phyloP scores from a whole-genome alignment of 1,284 basidiomycete species.

The Pseudozyma hubeiensis region DNA sequence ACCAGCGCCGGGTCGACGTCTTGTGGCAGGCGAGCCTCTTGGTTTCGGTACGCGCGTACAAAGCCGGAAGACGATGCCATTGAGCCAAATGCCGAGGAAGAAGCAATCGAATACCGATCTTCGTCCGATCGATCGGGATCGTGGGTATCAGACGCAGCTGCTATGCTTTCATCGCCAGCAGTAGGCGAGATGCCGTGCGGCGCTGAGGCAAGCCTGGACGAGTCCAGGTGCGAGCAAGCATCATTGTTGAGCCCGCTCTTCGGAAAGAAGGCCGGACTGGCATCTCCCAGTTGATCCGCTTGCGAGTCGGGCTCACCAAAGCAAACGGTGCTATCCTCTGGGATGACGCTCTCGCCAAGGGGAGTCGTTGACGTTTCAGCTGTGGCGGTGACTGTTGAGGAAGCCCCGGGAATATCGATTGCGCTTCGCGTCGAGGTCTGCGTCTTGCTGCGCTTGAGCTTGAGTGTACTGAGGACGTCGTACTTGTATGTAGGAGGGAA shows the following conservation, averaged over 20 bases:
- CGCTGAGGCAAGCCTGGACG: neutral
- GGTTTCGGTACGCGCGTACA: slow-evolving; percentile 14
- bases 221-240: neutral
- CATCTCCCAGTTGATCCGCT: slow-evolving; percentile 3
- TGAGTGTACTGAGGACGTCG: slow-evolving; percentile 74
- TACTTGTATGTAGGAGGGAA: slow-evolving; percentile 79
- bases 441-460: slow-evolving; percentile 62
- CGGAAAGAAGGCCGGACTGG: slow-evolving; percentile 7
- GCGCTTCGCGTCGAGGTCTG: slow-evolving; percentile 18
- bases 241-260: slow-evolving; percentile 5
- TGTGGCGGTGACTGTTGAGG: neutral
- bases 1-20: slow-evolving; percentile 17
- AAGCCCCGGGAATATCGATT: slow-evolving; percentile 24
- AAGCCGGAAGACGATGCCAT: slow-evolving; percentile 39
- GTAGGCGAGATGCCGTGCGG: neutral
- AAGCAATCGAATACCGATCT: slow-evolving; percentile 47
- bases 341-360: slow-evolving; percentile 38
- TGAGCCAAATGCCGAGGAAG: slow-evolving; percentile 52
- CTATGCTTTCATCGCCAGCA: neutral
- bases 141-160: slow-evolving; percentile 1
- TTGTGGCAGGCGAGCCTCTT: slow-evolving; percentile 11
- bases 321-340: slow-evolving; percentile 23
- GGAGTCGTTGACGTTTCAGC: slow-evolving; percentile 12
- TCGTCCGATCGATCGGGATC: slow-evolving; percentile 46
- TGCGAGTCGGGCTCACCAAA: neutral